Conservation (phyloP, 108 stramenopile genomes). For the Cyclotella distinguenda region DNA sequence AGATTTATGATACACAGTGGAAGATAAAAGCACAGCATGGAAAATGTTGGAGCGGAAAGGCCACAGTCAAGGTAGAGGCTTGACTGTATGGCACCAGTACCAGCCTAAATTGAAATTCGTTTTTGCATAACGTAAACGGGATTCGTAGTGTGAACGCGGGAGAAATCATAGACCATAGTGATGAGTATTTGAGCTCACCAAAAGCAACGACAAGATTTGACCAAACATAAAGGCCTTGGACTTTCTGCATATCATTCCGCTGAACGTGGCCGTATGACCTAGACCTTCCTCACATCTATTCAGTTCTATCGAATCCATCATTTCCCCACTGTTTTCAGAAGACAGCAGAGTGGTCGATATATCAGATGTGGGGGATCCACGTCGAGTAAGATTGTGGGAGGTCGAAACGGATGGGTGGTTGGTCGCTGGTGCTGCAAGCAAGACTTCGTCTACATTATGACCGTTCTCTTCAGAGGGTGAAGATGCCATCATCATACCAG, state of each 20-base stretch:
- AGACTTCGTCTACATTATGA: too few relatives aligned
- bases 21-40: slow-evolving; percentile 56
- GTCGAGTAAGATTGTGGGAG: too few relatives aligned
- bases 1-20: slow-evolving; percentile 32
- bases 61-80: slow-evolving; percentile 63
- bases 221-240: slow-evolving; percentile 36
- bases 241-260: slow-evolving; percentile 17
- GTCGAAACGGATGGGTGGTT: too few relatives aligned
- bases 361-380: too few relatives aligned
- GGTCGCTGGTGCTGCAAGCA: too few relatives aligned
- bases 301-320: too few relatives aligned
- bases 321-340: too few relatives aligned
- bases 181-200: slow-evolving; percentile 10
- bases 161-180: background rate
- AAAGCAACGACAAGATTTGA: slow-evolving; percentile 33
- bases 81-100: slow-evolving; percentile 51
- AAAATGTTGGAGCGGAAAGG: slow-evolving; percentile 64
- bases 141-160: background rate
- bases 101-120: slow-evolving; percentile 5
- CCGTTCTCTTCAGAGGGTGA: too few relatives aligned
- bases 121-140: background rate
- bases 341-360: too few relatives aligned
- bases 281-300: background rate
- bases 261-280: slow-evolving; percentile 8
- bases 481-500: too few relatives aligned